Conservation (phyloP, 2,329 filamentous ascomycete species). For the Pseudocercospora fuligena region DNA sequence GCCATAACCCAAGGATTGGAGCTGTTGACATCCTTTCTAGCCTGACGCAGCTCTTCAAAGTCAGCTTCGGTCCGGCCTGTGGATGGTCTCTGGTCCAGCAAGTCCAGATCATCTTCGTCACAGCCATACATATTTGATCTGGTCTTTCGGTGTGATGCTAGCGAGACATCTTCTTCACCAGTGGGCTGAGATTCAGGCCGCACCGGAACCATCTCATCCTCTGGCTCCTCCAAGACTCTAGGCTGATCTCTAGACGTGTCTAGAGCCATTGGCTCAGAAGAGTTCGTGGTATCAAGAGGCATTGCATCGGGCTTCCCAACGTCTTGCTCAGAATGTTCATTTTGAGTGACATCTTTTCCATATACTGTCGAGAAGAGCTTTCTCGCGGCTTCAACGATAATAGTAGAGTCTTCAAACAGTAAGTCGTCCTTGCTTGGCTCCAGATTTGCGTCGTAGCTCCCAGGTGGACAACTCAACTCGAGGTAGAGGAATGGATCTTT, state of each 20-base stretch:
- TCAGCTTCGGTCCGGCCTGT: slow-evolving; percentile 30
- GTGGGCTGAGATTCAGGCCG: not conserved
- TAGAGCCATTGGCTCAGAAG: not conserved
- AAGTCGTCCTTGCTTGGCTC: slow-evolving; percentile 75
- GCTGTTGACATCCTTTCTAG: slow-evolving; percentile 39
- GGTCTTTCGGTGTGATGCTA: slow-evolving; percentile 8
- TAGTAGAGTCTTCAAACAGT: slow-evolving; percentile 64
- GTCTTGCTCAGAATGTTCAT: not conserved
- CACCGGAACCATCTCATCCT: not conserved
- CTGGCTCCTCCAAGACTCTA: not conserved
- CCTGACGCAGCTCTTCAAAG: slow-evolving; percentile 41
- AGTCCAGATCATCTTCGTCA: slow-evolving; percentile 42
- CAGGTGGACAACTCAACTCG: slow-evolving; percentile 64
- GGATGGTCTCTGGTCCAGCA: slow-evolving; percentile 25
- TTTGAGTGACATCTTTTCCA: not conserved
- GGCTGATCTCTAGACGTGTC: not conserved
- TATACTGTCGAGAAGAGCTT: slow-evolving; percentile 48
- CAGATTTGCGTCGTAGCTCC: slow-evolving; percentile 73
- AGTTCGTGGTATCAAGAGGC: not conserved
- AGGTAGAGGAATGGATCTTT: slow-evolving; percentile 67
- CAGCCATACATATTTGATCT: slow-evolving; percentile 44
- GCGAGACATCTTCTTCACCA: not conserved
- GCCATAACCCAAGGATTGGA: slow-evolving; percentile 58
- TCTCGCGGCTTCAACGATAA: slow-evolving; percentile 51
- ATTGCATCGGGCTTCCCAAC: not conserved